A percentile compares a stretch with the other conserved stretches of the same genome.
phyloP scores from a whole-genome alignment of 2,329 filamentous ascomycete genomes.

The Cladosporium sp. region DNA sequence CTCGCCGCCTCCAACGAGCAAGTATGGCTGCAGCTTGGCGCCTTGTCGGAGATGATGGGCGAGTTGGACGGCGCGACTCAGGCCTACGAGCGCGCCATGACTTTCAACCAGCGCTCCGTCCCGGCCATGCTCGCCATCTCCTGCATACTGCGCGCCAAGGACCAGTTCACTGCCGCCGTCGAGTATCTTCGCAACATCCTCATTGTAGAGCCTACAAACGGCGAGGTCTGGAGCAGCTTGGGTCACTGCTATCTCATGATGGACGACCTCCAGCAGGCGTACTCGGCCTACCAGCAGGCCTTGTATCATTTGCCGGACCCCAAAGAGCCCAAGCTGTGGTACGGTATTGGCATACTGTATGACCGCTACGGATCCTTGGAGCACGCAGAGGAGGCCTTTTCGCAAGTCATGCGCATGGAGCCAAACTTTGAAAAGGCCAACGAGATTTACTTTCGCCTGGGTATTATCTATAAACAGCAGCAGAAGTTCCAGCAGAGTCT shows the following conservation, averaged over 20 bases:
- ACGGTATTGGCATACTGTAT: constrained; percentile 96
- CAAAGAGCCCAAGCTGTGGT: constrained; percentile 98
- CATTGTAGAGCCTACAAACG: constrained; percentile 83
- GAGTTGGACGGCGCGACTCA: constrained; percentile 84
- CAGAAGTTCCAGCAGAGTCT: constrained; percentile 89
- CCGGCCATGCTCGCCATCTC: constrained; percentile 93
- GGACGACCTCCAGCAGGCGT: constrained; percentile 95
- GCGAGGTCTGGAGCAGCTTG: constrained; percentile 93
- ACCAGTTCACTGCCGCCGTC: constrained; percentile 89
- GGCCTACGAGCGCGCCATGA: constrained; percentile 85
- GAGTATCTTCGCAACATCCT: constrained; percentile 89
- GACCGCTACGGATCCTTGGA: constrained; percentile 95
- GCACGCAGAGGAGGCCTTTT: constrained; percentile 96
- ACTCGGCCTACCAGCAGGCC: constrained; percentile 93
- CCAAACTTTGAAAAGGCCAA: constrained; percentile 98
- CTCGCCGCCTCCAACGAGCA: constrained; percentile 76
- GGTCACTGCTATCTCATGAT: constrained; percentile 99
- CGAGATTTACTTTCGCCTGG: constrained; percentile 96
- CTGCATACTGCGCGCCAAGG: constrained; percentile 82
- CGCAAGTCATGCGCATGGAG: constrained; percentile 98
- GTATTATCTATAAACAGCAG: constrained; percentile 99
- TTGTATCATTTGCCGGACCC: constrained; percentile 89
- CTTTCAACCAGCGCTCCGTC: constrained; percentile 83
- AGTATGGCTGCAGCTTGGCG: constrained; percentile 89
- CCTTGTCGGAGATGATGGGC: constrained; percentile 80